phyloP scores from a whole-genome alignment of 2,329 filamentous ascomycete species.

The Knoxdaviesia proteae region DNA sequence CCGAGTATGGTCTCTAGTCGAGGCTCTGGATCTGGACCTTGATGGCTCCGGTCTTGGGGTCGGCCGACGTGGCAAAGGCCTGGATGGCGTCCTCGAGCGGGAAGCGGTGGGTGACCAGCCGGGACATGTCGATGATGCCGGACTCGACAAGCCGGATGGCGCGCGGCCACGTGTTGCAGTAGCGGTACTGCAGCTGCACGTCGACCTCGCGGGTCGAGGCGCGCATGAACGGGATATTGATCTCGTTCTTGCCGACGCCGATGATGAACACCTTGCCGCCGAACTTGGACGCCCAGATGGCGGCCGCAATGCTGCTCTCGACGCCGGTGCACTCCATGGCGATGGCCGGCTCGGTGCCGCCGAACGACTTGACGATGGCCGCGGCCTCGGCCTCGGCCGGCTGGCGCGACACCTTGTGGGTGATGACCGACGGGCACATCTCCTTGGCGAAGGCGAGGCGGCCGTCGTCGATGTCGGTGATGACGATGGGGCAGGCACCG shows the following conservation, averaged over 20 bases:
- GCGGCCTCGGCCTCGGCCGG: constrained; percentile 51
- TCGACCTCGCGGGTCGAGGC: constrained; percentile 82
- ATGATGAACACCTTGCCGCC: constrained; percentile 95
- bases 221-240: constrained; percentile 89
- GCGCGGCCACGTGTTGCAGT: constrained; percentile 87
- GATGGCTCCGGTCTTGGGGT: constrained; percentile 85
- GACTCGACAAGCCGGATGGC: constrained; percentile 76
- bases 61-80: constrained; percentile 73
- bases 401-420: constrained; percentile 52
- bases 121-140: constrained; percentile 61
- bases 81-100: constrained; percentile 67
- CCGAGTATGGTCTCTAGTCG: constrained; percentile 15
- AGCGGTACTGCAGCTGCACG: constrained; percentile 90
- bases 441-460: constrained; percentile 69
- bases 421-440: constrained; percentile 58
- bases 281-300: constrained; percentile 82
- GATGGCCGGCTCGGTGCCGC: constrained; percentile 60
- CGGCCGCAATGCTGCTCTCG: constrained; percentile 66
- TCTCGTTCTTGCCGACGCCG: constrained; percentile 86
- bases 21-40: constrained; percentile 84
- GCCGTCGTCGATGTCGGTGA: constrained; percentile 84
- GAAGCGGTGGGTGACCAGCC: constrained; percentile 76
- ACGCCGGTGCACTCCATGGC: constrained; percentile 89
- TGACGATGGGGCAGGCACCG: constrained; percentile 74
- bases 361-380: constrained; percentile 46